Base-by-base conservation (phyloP, 495 filamentous ascomycete genomes). In the Stereocaulon alpinum region DNA sequence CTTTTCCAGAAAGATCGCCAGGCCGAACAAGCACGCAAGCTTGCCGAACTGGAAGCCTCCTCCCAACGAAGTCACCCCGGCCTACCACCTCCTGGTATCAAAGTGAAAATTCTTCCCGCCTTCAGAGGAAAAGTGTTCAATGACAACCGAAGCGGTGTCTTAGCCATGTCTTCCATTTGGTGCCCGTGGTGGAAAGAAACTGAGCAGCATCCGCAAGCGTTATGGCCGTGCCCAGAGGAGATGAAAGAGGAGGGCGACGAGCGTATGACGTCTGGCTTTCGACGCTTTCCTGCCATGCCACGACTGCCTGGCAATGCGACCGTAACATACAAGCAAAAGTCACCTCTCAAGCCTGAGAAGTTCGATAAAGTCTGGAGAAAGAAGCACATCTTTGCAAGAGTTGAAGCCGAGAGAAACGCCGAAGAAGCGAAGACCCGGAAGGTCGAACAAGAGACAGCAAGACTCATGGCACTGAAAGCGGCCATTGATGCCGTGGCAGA, bases 191-290 rank as follows among this genome's bases (percentile, higher is more conserved):
- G 57, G n/a, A 37, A 45, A 43, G 29, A 60, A 30, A 56, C 58
- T 0, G 42, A 43, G 10, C 40, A 57, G 4, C 60, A 64, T 40
- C 55, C 58, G 22, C 59, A 59, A 42, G 63, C 70, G 7, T 56
- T 61, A 1, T 72, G 70, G 70, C 70, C 70, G 3, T 45, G 45
- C 29, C 37, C 34, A 15, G 66, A 64, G 40, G 70, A 72, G 54
- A 61, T 68, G 57, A 64, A 64, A 53, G 67, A 71, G 34, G 70
- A 72, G 51, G 70, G 69, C 18, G 61, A 70, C 32, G 60, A 70
- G 41, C 60, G 70, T n/a, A 58, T 59, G 15, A 68, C 60, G 4
- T 71, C 67, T 43, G 55, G 62, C 15, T 69, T 63, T 55, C 57
- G 63, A 12, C 62, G 69, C 6, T 72, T 66, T 53, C 66, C 52